A percentile compares a stretch with the other conserved stretches of the same genome.
These are phyloP conservation scores for Emergomyces africanus DNA, from an alignment of 2,329 filamentous ascomycete genomes.

Conservation along the genomic window DNA sequence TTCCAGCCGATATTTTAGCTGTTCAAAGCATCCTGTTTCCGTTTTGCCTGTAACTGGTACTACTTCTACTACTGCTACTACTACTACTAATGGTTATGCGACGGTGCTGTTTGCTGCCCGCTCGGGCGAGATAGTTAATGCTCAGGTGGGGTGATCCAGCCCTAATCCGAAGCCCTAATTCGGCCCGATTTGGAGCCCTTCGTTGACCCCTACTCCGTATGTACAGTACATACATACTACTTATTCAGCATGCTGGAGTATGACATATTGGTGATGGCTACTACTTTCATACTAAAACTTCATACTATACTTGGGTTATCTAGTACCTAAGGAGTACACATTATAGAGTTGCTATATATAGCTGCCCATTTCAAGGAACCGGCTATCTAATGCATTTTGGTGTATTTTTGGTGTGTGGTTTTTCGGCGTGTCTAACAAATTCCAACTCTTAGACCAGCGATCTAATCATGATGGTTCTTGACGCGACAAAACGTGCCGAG, in stretches of 20 bases:
- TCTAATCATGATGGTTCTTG: slow-evolving; percentile 91
- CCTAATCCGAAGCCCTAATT: slow-evolving; percentile 3
- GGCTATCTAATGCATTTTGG: neutral
- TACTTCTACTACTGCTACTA: too few relatives aligned
- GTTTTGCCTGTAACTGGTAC: too few relatives aligned
- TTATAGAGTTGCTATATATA: neutral
- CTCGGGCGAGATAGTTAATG: neutral
- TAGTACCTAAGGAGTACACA: neutral
- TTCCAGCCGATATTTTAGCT: neutral
- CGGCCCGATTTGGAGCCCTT: neutral
- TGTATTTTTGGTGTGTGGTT: neutral
- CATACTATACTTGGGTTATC: neutral
- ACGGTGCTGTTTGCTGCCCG: too few relatives aligned
- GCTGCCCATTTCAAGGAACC: neutral
- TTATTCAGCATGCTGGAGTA: too few relatives aligned
- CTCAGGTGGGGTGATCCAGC: neutral
- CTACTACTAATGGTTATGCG: too few relatives aligned
- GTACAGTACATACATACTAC: too few relatives aligned
- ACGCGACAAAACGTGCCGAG: slow-evolving; percentile 92
- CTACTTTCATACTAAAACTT: neutral
- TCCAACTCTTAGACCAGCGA: slow-evolving; percentile 30
- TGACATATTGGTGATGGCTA: too few relatives aligned
- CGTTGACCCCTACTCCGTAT: too few relatives aligned
- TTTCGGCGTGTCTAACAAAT: neutral
- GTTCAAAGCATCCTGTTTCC: too few relatives aligned